Evolutionary conservation across 164 flowering plant species (phyloP).

Genomic region (Aristolochia contorta): DNA sequence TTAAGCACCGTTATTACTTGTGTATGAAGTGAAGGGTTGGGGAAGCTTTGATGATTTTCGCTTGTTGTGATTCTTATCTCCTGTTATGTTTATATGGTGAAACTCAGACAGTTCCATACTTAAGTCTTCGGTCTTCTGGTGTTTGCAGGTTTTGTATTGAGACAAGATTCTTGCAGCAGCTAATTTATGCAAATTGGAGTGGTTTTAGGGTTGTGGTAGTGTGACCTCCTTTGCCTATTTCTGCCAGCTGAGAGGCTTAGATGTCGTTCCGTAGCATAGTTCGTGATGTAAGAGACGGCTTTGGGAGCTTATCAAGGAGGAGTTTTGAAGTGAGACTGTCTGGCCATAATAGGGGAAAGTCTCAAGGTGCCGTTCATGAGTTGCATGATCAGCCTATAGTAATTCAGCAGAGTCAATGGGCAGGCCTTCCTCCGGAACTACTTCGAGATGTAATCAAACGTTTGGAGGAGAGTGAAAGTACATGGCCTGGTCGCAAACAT

Average conservation of each 20-base stretch:
- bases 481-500: slow-evolving; percentile 83
- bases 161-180: neutral
- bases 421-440: slow-evolving; percentile 84
- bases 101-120: too few species aligned
- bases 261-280: slow-evolving; percentile 94
- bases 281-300: slow-evolving; percentile 80
- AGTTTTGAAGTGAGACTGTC: slow-evolving; percentile 72
- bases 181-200: neutral
- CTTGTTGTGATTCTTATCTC: too few species aligned
- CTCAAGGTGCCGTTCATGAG: slow-evolving; percentile 60
- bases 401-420: slow-evolving; percentile 70
- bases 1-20: too few species aligned
- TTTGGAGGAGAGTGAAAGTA: slow-evolving; percentile 78
- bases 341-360: slow-evolving; percentile 61
- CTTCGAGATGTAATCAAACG: slow-evolving; percentile 76
- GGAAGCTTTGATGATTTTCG: too few species aligned
- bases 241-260: slow-evolving; percentile 4
- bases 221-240: neutral
- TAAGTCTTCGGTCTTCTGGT: neutral
- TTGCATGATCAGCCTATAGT: slow-evolving; percentile 43
- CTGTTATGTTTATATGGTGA: too few species aligned
- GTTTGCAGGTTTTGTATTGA: neutral
- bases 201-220: neutral
- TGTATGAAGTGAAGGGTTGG: too few species aligned
- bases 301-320: slow-evolving; percentile 85